Percentiles rank a stretch among this genome's conserved stretches.
These are phyloP conservation scores for Saposhnikovia divaricata DNA, from an alignment of 129 eudicot species.

Conservation along the genomic window DNA sequence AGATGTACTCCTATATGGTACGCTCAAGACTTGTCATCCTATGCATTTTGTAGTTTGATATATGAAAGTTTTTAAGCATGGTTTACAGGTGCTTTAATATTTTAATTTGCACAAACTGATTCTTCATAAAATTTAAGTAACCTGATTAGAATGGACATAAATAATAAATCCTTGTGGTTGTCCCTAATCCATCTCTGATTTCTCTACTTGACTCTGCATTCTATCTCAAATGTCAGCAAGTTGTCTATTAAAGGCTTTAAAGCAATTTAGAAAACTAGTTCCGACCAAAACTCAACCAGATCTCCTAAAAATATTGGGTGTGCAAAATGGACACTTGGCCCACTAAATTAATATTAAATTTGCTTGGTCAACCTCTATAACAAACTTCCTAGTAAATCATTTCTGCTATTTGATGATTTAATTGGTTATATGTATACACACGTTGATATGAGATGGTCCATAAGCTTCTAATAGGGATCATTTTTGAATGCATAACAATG, in stretches of 20 bases:
- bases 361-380: neutral
- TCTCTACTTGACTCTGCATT: neutral
- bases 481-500: neutral
- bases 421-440: neutral
- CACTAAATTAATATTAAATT: neutral
- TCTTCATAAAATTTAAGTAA: neutral
- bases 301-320: neutral
- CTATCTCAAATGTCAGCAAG: neutral
- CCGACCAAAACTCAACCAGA: neutral
- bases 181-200: neutral
- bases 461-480: neutral
- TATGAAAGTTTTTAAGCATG: neutral
- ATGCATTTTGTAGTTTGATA: neutral
- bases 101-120: neutral
- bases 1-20: constrained; percentile 91
- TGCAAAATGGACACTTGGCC: neutral
- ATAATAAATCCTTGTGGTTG: neutral
- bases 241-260: neutral
- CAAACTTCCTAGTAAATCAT: neutral
- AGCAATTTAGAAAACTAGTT: neutral
- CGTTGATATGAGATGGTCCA: neutral
- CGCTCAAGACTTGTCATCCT: constrained; percentile 21
- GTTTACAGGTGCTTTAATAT: neutral
- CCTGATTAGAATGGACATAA: neutral
- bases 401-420: neutral